phyloP scores from a whole-genome alignment of 805 yeast species.

The Teunomyces cretensis region DNA sequence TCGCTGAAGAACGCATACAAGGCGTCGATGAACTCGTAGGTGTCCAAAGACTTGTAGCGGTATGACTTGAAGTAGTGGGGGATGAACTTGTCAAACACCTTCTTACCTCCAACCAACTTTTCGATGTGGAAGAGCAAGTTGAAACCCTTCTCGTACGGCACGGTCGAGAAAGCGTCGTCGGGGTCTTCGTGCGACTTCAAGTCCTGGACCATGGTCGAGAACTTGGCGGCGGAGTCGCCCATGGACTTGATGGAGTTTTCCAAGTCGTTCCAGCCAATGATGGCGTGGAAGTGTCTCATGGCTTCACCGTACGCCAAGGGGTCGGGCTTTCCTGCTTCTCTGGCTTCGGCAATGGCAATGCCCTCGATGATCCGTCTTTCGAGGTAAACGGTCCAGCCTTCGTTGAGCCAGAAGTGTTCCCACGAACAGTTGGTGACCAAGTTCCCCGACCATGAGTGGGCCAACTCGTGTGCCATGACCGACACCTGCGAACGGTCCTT shows the following conservation, averaged over 20 bases:
- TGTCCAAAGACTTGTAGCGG: slow-evolving; percentile 71
- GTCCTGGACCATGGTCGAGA: slow-evolving; percentile 67
- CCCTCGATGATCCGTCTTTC: slow-evolving; percentile 35
- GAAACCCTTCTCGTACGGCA: slow-evolving; percentile 40
- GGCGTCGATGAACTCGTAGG: slow-evolving; percentile 76
- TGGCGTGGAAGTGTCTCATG: slow-evolving; percentile 29
- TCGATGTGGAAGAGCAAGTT: slow-evolving; percentile 66
- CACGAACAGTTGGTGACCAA: slow-evolving; percentile 36
- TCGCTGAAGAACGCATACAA: slow-evolving; percentile 62
- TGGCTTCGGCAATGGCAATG: slow-evolving; percentile 19
- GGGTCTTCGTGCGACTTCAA: slow-evolving; percentile 55
- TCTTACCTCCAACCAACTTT: slow-evolving; percentile 60
- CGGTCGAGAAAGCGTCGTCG: slow-evolving; percentile 31
- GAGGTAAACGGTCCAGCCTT: slow-evolving; percentile 38
- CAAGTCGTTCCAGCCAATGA: slow-evolving; percentile 32
- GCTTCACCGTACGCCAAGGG: slow-evolving; percentile 29
- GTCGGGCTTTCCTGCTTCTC: slow-evolving; percentile 10
- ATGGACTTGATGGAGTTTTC: slow-evolving; percentile 23
- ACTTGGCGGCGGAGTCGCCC: slow-evolving; percentile 47
- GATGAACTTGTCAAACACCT: slow-evolving; percentile 74
- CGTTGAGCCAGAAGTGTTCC: slow-evolving; percentile 41
- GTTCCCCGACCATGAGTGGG: slow-evolving; percentile 40
- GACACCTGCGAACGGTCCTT: slow-evolving; percentile 34
- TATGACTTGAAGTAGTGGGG: slow-evolving; percentile 72
- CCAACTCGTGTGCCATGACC: slow-evolving; percentile 39